These are phyloP conservation scores for Phaeoacremonium minimum DNA, from an alignment of 2,329 filamentous ascomycete genomes.

Conservation along the genomic window DNA sequence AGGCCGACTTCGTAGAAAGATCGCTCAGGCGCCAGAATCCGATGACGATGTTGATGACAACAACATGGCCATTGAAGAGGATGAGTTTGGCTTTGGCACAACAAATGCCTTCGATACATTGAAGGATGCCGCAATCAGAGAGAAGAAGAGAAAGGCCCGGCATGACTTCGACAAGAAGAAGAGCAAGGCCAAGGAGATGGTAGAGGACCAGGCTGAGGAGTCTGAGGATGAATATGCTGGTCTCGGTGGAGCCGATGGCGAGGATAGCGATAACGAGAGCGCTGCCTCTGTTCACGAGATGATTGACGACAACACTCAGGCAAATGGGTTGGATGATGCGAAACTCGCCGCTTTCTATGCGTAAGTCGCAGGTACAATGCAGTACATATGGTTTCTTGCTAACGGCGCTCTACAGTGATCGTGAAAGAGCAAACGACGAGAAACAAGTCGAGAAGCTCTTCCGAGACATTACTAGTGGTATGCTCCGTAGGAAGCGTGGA, in stretches of 20 bases:
- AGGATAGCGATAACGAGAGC: conserved; percentile 75
- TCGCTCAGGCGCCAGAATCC: conserved; percentile 18
- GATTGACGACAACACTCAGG: conserved; percentile 78
- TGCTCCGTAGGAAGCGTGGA: conserved; percentile 77
- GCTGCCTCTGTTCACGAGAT: conserved; percentile 72
- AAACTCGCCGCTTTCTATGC: conserved; percentile 83
- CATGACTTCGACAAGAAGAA: conserved; percentile 76
- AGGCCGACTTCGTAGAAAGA: conserved; percentile 45
- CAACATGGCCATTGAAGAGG: conserved; percentile 16
- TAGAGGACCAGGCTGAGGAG: conserved; percentile 92
- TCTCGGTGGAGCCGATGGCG: conserved; percentile 83
- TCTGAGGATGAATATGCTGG: conserved; percentile 98
- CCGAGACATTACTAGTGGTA: conserved; percentile 87
- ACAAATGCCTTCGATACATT: conserved; percentile 62
- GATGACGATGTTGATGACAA: conserved; percentile 13
- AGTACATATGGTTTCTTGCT: conserved; percentile 2
- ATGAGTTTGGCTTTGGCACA: conserved; percentile 30
- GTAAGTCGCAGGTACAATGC: conserved; percentile 58
- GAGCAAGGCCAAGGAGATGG: conserved; percentile 79
- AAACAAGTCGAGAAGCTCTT: conserved; percentile 87
- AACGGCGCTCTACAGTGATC: conserved; percentile 51
- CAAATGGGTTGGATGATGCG: conserved; percentile 73
- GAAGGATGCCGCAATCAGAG: conserved; percentile 57
- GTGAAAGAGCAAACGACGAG: conserved; percentile 75
- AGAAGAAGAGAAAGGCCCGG: conserved; percentile 41